Percentiles rank a stretch among this genome's conserved stretches.
These are phyloP conservation scores for Vigna hirtella DNA, from an alignment of 306 rosid genomes.

Conservation along the genomic window DNA sequence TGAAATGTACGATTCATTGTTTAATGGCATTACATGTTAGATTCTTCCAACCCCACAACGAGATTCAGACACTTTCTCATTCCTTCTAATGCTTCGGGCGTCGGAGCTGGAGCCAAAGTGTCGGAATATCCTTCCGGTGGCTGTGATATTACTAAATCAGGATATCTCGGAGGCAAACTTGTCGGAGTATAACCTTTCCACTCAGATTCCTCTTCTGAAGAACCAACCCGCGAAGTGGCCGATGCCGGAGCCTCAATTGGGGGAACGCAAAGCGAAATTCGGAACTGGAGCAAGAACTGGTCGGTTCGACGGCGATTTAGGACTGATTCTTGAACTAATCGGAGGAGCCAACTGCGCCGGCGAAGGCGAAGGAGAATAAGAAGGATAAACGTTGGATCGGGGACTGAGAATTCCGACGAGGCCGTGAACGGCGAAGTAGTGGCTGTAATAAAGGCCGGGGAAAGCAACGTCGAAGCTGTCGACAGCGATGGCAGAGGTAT, in stretches of 20 bases:
- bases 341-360: slow-evolving; percentile 15
- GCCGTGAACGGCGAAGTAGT: slow-evolving; percentile 48
- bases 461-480: slow-evolving; percentile 49
- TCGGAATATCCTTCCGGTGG: slow-evolving; percentile 40
- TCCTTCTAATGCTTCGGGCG: slow-evolving; percentile 37
- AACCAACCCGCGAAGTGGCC: neutral
- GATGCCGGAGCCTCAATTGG: slow-evolving; percentile 33
- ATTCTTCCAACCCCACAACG: slow-evolving; percentile 20
- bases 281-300: slow-evolving; percentile 35
- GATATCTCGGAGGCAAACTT: neutral
- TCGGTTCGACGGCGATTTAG: slow-evolving; percentile 11
- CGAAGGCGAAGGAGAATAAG: neutral
- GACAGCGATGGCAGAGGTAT: slow-evolving; percentile 34
- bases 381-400: neutral
- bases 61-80: slow-evolving; percentile 14
- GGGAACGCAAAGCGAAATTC: neutral
- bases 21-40: slow-evolving; percentile 35
- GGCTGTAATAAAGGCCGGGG: slow-evolving; percentile 48
- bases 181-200: slow-evolving; percentile 15
- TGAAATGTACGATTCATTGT: neutral
- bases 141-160: slow-evolving; percentile 27
- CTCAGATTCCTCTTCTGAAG: neutral
- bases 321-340: slow-evolving; percentile 29
- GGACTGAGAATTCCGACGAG: slow-evolving; percentile 46
- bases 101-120: neutral